Conservation (phyloP, 2,329 filamentous ascomycete species). For the Gremmenia infestans region DNA sequence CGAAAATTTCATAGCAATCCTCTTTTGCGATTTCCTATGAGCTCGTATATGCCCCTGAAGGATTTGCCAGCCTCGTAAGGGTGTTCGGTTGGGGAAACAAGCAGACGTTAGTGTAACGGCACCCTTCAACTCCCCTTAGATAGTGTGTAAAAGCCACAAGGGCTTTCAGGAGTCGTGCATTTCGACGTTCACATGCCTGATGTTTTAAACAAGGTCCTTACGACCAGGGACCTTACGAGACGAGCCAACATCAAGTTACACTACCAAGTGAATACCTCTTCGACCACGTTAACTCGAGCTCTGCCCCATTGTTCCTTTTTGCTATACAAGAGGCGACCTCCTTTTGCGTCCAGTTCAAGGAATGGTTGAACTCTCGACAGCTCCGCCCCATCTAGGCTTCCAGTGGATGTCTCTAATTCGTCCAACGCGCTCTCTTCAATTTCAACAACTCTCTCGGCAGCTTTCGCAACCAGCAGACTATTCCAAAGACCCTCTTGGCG, state of each 20-base stretch:
- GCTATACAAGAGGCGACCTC: constrained; percentile 10
- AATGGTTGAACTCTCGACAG: constrained; percentile 2
- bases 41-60: no score
- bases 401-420: neutral
- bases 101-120: no score
- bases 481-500: constrained; percentile 66
- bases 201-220: neutral
- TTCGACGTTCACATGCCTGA: neutral
- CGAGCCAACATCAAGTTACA: neutral
- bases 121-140: no score
- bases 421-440: constrained; percentile 15
- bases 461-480: constrained; percentile 13
- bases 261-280: constrained; percentile 13
- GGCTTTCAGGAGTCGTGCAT: neutral
- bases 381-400: neutral
- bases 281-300: constrained; percentile 2
- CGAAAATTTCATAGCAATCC: no score
- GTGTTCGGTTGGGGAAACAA: no score
- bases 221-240: neutral
- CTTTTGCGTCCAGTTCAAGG: constrained; percentile 12
- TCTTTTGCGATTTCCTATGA: no score
- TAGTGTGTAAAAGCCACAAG: no score
- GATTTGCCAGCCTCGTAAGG: no score
- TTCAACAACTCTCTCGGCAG: constrained; percentile 16
- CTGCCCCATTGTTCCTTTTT: neutral